Base-by-base conservation (phyloP, 116 monocot species). In the Iris pallida region DNA sequence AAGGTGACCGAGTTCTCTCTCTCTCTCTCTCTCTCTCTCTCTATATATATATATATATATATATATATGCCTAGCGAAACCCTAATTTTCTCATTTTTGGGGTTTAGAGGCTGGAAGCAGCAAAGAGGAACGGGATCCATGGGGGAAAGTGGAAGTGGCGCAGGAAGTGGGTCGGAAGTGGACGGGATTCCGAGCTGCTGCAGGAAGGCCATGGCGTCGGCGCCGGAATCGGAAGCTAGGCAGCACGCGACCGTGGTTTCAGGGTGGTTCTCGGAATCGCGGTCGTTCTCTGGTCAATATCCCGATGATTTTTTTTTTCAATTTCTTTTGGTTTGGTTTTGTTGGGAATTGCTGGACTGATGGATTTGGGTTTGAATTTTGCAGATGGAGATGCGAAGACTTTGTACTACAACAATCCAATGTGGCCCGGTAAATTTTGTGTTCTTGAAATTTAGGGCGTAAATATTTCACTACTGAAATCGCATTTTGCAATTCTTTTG, bases 191-290 rank as follows among this genome's bases (percentile, higher is more conserved):
- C 96, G 7, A 81, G 85, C 47, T 97, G 96, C 76, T 97, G 96
- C 71, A 52, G 84, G 72, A 97, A 97, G 71, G 92, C 87, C 0
- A 81, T 59, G 75, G 82, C 86, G 41, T 73, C 81, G 0, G 61
- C 45, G 8, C 74, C 87, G 0, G 92, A 85, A 45, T 68, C 78
- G 2, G 92, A 85, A 48, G 92, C 85, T 1, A 92, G 76, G 75
- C 83, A 87, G 65, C 92, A 97, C 66, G 82, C 76, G 2, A 97
- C 96, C 0, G 96, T 97, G 6, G 96, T 97, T 8, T 85, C 96
- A 1, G 96, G 96, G 11, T 97, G 96, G 96, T 77, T 97, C 69
- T 85, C 92, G 1, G 66, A 84, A 53, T 7, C 77, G 59, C 68
- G 20, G 18, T 52, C 55, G 14, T 30, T 0, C 17, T 72, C 69